Percentiles rank a stretch among this genome's conserved stretches.
Evolutionary conservation across 805 yeast genomes (phyloP).

Genomic region (Wickerhamiella qilinensis): DNA sequence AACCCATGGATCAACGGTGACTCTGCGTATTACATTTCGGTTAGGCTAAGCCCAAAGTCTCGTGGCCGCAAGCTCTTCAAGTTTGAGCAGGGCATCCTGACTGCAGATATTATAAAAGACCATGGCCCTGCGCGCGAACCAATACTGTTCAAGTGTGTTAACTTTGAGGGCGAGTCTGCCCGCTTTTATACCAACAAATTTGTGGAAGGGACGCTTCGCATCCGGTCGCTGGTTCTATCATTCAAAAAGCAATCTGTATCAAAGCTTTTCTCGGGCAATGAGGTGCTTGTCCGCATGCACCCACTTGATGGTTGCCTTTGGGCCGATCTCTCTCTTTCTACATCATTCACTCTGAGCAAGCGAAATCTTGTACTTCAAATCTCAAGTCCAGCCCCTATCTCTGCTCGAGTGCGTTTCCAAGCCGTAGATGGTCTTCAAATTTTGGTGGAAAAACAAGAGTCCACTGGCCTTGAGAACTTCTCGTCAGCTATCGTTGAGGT

Average conservation of each 20-base stretch:
- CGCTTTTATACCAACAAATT: slow-evolving; percentile 16
- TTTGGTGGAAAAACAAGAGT: slow-evolving; percentile 9
- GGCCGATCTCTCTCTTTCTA: slow-evolving; percentile 12
- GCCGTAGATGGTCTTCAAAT: slow-evolving; percentile 12
- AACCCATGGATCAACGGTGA: slow-evolving; percentile 25
- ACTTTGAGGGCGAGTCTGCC: background rate
- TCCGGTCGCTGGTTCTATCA: slow-evolving; percentile 16
- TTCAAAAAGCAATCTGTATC: slow-evolving; percentile 17
- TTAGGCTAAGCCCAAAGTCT: slow-evolving; percentile 24
- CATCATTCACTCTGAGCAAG: slow-evolving; percentile 7
- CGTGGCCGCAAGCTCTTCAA: slow-evolving; percentile 8
- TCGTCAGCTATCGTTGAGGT: slow-evolving; percentile 19
- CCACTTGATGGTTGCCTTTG: slow-evolving; percentile 14
- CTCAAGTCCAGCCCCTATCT: slow-evolving; percentile 3
- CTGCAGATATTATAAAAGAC: slow-evolving; percentile 5
- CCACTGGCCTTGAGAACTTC: slow-evolving; percentile 6
- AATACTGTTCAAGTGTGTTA: slow-evolving; percentile 4
- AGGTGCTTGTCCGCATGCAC: slow-evolving; percentile 9
- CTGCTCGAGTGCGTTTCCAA: slow-evolving; percentile 8
- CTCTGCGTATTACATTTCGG: slow-evolving; percentile 24
- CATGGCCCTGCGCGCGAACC: slow-evolving; percentile 3
- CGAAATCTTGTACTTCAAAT: slow-evolving; percentile 10
- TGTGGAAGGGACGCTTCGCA: slow-evolving; percentile 23
- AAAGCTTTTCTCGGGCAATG: slow-evolving; percentile 10
- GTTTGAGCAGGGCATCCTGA: slow-evolving; percentile 12